Evolutionary conservation across 2,329 filamentous ascomycete species (phyloP).

Genomic region (Ceratocystis huliohia): DNA sequence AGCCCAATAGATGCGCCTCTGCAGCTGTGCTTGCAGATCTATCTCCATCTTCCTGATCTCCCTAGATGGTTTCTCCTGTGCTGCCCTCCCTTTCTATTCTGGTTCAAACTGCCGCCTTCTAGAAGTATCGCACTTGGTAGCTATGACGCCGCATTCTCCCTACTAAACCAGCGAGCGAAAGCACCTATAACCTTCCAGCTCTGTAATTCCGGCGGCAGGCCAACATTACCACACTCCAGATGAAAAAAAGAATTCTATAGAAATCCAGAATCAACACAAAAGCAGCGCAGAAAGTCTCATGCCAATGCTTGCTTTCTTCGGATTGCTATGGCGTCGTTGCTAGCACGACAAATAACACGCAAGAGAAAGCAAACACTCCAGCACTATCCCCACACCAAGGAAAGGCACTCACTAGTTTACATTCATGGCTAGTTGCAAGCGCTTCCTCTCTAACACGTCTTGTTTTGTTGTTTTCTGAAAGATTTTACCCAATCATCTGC

Average conservation of each 20-base stretch:
- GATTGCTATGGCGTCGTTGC: background rate
- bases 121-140: background rate
- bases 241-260: background rate
- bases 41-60: too few species aligned
- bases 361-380: background rate
- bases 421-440: too few species aligned
- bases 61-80: too few species aligned
- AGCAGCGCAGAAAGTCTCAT: background rate
- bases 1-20: too few species aligned
- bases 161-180: background rate
- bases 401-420: too few species aligned
- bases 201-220: background rate
- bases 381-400: background rate
- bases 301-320: background rate
- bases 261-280: background rate
- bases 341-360: background rate
- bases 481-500: too few species aligned
- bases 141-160: slow-evolving; percentile 2
- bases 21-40: too few species aligned
- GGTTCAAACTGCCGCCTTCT: background rate
- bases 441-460: too few species aligned
- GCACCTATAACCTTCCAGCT: background rate
- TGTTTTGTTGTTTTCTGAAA: too few species aligned
- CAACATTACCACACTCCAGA: background rate
- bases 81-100: too few species aligned